These are phyloP conservation scores for Ilyonectria mors-panacis DNA, from an alignment of 2,329 filamentous ascomycete genomes.

Conservation along the genomic window DNA sequence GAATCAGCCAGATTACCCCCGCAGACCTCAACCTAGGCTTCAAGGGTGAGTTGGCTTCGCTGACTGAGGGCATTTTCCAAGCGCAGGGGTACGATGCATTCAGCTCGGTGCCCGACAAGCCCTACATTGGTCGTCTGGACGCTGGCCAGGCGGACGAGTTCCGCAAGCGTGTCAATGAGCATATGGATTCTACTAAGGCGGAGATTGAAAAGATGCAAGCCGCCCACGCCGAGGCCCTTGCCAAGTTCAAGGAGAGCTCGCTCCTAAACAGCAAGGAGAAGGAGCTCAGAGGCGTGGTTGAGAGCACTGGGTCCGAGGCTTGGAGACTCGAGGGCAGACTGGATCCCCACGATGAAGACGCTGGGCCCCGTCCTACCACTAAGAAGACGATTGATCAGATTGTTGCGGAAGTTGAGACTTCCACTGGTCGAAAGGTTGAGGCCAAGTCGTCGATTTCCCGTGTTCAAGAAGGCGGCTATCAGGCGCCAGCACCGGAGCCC, in stretches of 20 bases:
- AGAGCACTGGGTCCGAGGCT: slow-evolving; percentile 71
- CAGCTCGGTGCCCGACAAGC: slow-evolving; percentile 66
- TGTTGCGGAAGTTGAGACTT: slow-evolving; percentile 79
- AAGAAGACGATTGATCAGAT: slow-evolving; percentile 79
- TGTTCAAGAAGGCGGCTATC: slow-evolving; percentile 83
- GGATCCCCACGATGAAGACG: slow-evolving; percentile 66
- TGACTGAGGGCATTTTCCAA: slow-evolving; percentile 91
- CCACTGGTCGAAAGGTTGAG: slow-evolving; percentile 77
- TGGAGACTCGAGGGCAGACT: slow-evolving; percentile 74
- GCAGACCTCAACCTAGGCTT: slow-evolving; percentile 89
- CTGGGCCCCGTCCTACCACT: slow-evolving; percentile 53
- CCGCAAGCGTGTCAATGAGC: slow-evolving; percentile 80
- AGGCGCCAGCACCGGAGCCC: slow-evolving; percentile 71
- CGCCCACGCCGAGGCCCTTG: slow-evolving; percentile 82
- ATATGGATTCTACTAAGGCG: slow-evolving; percentile 79
- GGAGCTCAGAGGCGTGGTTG: slow-evolving; percentile 77
- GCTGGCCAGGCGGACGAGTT: slow-evolving; percentile 87
- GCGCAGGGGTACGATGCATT: slow-evolving; percentile 67
- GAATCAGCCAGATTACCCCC: slow-evolving; percentile 86
- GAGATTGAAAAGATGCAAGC: slow-evolving; percentile 90
- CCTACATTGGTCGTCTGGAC: slow-evolving; percentile 76
- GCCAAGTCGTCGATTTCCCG: slow-evolving; percentile 76
- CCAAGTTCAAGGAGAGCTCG: slow-evolving; percentile 80
- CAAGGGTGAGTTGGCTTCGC: slow-evolving; percentile 83
- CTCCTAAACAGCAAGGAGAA: slow-evolving; percentile 82